Conservation (phyloP, 2,329 filamentous ascomycete genomes). For the Teratosphaeria nubilosa region DNA sequence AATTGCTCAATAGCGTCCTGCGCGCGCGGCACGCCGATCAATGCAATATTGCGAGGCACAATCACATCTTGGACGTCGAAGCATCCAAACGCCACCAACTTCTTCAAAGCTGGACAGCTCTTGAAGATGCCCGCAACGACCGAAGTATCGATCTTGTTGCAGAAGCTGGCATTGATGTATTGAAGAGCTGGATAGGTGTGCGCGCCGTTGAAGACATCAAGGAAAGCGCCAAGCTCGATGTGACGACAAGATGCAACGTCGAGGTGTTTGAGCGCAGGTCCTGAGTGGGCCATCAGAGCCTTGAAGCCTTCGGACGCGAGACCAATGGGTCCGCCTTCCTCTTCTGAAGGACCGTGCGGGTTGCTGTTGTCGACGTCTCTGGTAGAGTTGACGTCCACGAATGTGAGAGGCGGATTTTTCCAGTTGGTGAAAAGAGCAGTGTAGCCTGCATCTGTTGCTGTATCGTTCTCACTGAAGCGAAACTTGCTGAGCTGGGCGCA, state of each 20-base stretch:
- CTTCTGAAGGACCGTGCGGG: slow-evolving; percentile 51
- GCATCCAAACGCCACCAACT: slow-evolving; percentile 53
- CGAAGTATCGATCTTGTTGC: slow-evolving; percentile 44
- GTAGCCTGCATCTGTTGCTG: slow-evolving; percentile 66
- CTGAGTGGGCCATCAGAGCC: slow-evolving; percentile 78
- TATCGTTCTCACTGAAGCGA: slow-evolving; percentile 67
- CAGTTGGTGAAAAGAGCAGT: slow-evolving; percentile 63
- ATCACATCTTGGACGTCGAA: slow-evolving; percentile 48
- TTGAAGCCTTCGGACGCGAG: slow-evolving; percentile 66
- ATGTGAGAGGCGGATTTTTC: slow-evolving; percentile 60
- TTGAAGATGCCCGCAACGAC: slow-evolving; percentile 44
- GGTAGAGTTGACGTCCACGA: slow-evolving; percentile 66
- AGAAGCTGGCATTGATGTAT: slow-evolving; percentile 55
- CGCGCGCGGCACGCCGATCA: slow-evolving; percentile 51
- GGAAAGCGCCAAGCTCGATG: slow-evolving; percentile 62
- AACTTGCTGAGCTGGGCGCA: slow-evolving; percentile 65
- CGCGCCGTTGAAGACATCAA: slow-evolving; percentile 56
- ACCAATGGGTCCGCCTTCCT: slow-evolving; percentile 43
- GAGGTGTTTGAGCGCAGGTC: slow-evolving; percentile 51
- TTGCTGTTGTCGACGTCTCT: slow-evolving; percentile 64
- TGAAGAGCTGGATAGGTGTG: slow-evolving; percentile 58
- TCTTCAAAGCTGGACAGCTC: slow-evolving; percentile 37
- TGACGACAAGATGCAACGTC: slow-evolving; percentile 80
- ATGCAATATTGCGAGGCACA: slow-evolving; percentile 47
- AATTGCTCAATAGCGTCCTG: slow-evolving; percentile 47